Conservation (phyloP, 2,329 filamentous ascomycete species). For the Septoria linicola region DNA sequence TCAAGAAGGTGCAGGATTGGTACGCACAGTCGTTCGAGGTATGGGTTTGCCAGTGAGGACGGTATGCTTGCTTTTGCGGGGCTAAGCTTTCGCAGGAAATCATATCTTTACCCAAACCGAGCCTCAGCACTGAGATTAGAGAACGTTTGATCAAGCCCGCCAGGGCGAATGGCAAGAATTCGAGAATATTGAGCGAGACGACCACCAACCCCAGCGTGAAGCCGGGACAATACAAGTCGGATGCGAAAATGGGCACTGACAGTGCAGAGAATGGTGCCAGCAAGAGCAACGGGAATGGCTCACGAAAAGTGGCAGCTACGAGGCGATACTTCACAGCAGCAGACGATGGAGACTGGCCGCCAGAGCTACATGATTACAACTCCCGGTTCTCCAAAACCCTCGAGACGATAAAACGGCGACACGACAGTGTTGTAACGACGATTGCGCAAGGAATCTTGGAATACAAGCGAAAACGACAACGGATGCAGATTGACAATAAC, state of each 20-base stretch:
- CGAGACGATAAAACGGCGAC: slow-evolving; percentile 90
- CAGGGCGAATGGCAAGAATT: slow-evolving; percentile 57
- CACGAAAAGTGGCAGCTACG: slow-evolving; percentile 46
- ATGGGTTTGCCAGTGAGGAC: slow-evolving; percentile 39
- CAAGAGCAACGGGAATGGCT: slow-evolving; percentile 49
- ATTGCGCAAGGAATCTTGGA: slow-evolving; percentile 97
- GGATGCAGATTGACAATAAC: slow-evolving; percentile 96
- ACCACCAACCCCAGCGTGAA: slow-evolving; percentile 88
- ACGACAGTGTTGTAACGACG: slow-evolving; percentile 96
- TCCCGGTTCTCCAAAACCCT: slow-evolving; percentile 83
- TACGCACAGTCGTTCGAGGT: slow-evolving; percentile 99
- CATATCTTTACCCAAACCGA: slow-evolving; percentile 76
- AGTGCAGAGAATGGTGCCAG: slow-evolving; percentile 50
- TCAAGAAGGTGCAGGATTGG: slow-evolving; percentile 93
- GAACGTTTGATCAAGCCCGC: slow-evolving; percentile 72
- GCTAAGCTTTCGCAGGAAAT: slow-evolving; percentile 68
- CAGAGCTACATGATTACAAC: slow-evolving; percentile 92
- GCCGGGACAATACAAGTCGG: slow-evolving; percentile 73
- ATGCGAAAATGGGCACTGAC: slow-evolving; percentile 49
- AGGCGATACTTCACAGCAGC: slow-evolving; percentile 82
- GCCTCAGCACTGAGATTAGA: slow-evolving; percentile 71
- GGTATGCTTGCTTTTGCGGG: not conserved
- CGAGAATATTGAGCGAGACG: slow-evolving; percentile 72
- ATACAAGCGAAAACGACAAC: slow-evolving; percentile 93
- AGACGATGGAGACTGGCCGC: slow-evolving; percentile 90